Percentiles rank a stretch among this genome's conserved stretches.
Evolutionary conservation across 176 grass and related monocot species (phyloP).

Genomic region (Oryza officinalis): DNA sequence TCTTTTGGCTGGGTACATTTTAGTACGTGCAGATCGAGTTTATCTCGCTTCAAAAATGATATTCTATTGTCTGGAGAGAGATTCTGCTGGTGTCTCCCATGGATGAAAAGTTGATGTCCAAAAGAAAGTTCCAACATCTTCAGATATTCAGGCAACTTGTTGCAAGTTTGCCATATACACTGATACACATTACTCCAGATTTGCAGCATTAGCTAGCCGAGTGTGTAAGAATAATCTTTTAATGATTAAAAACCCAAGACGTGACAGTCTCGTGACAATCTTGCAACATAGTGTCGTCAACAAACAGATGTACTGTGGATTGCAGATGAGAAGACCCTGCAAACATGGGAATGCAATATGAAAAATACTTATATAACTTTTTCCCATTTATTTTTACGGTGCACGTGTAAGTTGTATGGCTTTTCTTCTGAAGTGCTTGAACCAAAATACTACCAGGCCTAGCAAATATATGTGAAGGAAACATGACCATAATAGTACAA

Average conservation of each 20-base stretch:
- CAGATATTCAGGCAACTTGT: background rate
- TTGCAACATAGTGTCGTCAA: no score
- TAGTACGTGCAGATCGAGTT: no score
- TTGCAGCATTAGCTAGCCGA: no score
- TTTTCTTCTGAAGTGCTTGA: no score
- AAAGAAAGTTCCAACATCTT: background rate
- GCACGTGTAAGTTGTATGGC: background rate
- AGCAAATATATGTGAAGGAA: background rate
- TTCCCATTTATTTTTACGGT: background rate
- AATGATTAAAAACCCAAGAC: background rate
- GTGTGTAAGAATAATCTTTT: background rate
- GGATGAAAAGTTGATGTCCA: no score
- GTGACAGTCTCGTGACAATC: background rate
- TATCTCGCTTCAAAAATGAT: no score
- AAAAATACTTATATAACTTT: background rate
- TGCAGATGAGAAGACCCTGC: background rate
- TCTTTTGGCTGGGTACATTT: no score
- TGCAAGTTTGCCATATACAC: background rate
- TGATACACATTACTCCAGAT: background rate
- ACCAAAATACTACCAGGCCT: background rate
- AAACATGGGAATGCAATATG: background rate
- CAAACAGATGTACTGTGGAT: background rate
- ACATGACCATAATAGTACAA: background rate
- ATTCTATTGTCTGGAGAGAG: no score
- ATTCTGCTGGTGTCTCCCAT: no score